Percentiles rank a stretch among this genome's conserved stretches.
Conservation (phyloP, 371 early-diverging fungal species). For the Polyrhizophydium stewartii region DNA sequence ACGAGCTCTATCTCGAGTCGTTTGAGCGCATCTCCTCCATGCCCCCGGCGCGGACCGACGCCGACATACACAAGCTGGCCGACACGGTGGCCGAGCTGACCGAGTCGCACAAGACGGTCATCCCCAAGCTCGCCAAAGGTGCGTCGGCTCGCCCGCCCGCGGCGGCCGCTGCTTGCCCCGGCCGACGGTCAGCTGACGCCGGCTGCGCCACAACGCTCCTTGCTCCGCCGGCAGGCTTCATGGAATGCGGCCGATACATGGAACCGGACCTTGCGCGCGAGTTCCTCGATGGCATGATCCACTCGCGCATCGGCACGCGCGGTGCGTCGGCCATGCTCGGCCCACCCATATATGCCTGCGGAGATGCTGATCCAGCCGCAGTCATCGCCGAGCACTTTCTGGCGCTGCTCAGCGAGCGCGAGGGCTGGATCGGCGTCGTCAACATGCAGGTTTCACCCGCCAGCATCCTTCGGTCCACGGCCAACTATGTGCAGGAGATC, state of each 20-base stretch:
- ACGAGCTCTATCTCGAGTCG: constrained; percentile 75
- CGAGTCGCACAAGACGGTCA: constrained; percentile 72
- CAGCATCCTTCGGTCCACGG: constrained; percentile 58
- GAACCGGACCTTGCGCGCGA: constrained; percentile 58
- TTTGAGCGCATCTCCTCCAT: constrained; percentile 64
- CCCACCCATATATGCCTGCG: too few relatives aligned
- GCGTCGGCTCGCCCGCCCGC: neutral
- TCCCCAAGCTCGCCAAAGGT: constrained; percentile 80
- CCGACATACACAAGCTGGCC: constrained; percentile 55
- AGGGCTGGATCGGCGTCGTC: constrained; percentile 78
- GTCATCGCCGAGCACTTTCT: constrained; percentile 86
- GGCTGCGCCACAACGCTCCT: too few relatives aligned
- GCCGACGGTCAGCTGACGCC: too few relatives aligned
- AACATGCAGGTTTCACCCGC: constrained; percentile 73
- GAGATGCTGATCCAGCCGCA: neutral
- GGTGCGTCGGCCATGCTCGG: constrained; percentile 10
- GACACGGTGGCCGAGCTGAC: constrained; percentile 67
- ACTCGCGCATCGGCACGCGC: constrained; percentile 93
- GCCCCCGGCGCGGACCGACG: constrained; percentile 41
- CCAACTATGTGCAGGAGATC: constrained; percentile 74
- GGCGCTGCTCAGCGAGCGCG: constrained; percentile 64
- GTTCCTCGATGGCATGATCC: constrained; percentile 88
- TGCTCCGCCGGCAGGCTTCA: constrained; percentile 68
- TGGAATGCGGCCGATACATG: constrained; percentile 89
- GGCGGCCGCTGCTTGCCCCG: too few relatives aligned